A percentile compares a stretch with the other conserved stretches of the same genome.
Evolutionary conservation across 176 grass and related monocot species (phyloP).

Genomic region (Dactylis glomerata): DNA sequence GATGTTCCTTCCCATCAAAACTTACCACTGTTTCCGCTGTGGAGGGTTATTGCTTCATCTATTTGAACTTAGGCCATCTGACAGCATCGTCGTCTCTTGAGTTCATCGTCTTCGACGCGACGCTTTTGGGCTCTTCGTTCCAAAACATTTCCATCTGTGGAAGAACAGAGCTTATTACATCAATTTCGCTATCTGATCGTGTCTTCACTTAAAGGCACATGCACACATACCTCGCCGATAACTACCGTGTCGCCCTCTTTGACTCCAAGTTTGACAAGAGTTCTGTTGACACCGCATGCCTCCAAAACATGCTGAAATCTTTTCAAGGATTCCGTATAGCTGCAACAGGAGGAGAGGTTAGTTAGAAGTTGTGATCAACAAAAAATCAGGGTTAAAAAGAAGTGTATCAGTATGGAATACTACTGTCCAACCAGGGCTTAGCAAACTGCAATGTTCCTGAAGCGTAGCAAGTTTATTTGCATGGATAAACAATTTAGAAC

Average conservation of each 20-base stretch:
- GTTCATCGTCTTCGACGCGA: background rate
- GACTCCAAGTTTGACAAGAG: conserved; percentile 70
- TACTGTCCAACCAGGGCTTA: background rate
- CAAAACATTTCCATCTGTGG: conserved; percentile 52
- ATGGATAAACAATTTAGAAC: background rate
- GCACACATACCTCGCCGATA: conserved; percentile 66
- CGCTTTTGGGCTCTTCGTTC: conserved; percentile 34
- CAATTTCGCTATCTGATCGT: background rate
- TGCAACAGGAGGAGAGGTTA: conserved; percentile 32
- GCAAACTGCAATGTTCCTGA: background rate
- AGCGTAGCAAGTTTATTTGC: background rate
- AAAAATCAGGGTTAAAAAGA: background rate
- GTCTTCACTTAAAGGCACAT: background rate
- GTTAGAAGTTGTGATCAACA: background rate
- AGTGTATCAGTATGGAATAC: background rate
- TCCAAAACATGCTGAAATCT: conserved; percentile 86
- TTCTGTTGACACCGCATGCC: conserved; percentile 85
- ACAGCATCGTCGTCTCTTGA: conserved; percentile 37
- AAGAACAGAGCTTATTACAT: background rate
- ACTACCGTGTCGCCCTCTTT: conserved; percentile 89
- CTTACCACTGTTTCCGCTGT: background rate
- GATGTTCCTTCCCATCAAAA: background rate
- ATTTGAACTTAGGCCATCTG: conserved; percentile 50
- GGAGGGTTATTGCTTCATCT: background rate
- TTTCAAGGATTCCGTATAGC: conserved; percentile 86